These are phyloP conservation scores for Ambrosiella xylebori DNA, from an alignment of 2,329 filamentous ascomycete genomes.

Conservation along the genomic window DNA sequence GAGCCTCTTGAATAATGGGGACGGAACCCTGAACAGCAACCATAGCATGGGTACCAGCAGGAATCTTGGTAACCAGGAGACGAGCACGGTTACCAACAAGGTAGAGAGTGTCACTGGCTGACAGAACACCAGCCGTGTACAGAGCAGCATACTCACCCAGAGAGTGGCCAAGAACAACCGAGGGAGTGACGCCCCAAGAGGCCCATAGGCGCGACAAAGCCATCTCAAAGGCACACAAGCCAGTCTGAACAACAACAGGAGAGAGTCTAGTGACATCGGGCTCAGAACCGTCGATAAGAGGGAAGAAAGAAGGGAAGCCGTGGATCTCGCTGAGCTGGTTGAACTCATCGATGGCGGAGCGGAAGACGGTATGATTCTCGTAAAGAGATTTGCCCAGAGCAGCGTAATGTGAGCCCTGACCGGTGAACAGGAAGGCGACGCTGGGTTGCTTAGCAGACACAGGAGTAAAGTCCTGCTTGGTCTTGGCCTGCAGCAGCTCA, in stretches of 20 bases:
- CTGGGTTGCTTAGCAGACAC: slow-evolving; percentile 25
- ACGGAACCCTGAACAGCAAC: slow-evolving; percentile 30
- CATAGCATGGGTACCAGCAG: slow-evolving; percentile 46
- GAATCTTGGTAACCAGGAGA: slow-evolving; percentile 48
- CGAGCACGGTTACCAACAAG: slow-evolving; percentile 52
- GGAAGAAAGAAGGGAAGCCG: slow-evolving; percentile 38
- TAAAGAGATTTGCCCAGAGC: slow-evolving; percentile 35
- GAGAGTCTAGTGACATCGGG: slow-evolving; percentile 29
- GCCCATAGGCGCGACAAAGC: slow-evolving; percentile 37
- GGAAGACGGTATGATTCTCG: slow-evolving; percentile 29
- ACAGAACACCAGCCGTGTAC: slow-evolving; percentile 52
- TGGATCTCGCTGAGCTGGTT: slow-evolving; percentile 32
- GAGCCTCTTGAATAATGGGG: slow-evolving; percentile 35
- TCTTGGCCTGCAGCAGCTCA: slow-evolving; percentile 32
- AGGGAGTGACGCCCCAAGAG: slow-evolving; percentile 38
- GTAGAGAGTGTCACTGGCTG: slow-evolving; percentile 52
- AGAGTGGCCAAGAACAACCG: slow-evolving; percentile 42
- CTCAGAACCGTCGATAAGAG: slow-evolving; percentile 25
- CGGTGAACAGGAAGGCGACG: slow-evolving; percentile 37
- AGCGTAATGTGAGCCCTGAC: slow-evolving; percentile 38
- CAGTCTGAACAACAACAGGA: slow-evolving; percentile 36
- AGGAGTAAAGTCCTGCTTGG: slow-evolving; percentile 36
- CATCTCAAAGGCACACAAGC: slow-evolving; percentile 38
- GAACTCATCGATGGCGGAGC: slow-evolving; percentile 38
- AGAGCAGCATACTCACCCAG: slow-evolving; percentile 61